phyloP scores from a whole-genome alignment of 2,329 filamentous ascomycete genomes.

The Magnaporthiopsis incrustans region DNA sequence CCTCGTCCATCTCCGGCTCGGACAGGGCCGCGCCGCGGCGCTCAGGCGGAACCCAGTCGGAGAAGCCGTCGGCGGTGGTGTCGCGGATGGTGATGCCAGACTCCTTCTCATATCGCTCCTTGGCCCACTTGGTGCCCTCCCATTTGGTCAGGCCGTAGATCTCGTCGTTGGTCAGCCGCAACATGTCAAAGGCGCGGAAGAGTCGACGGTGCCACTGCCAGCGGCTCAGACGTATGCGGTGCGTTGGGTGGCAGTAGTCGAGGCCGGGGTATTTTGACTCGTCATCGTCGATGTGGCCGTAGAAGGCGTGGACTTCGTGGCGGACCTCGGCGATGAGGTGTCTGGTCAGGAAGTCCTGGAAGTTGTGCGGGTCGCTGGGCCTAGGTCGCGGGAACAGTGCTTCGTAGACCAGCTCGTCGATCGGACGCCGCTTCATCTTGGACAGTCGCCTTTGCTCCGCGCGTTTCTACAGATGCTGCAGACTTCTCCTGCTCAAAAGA shows the following conservation, averaged over 20 bases:
- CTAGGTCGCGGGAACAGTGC: slow-evolving; percentile 63
- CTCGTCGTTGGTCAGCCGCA: slow-evolving; percentile 61
- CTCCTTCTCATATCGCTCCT: slow-evolving; percentile 70
- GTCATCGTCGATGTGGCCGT: slow-evolving; percentile 68
- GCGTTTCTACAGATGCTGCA: background rate
- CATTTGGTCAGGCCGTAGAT: slow-evolving; percentile 68
- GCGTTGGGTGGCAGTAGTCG: slow-evolving; percentile 65
- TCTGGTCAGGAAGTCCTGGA: slow-evolving; percentile 60
- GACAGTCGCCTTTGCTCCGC: slow-evolving; percentile 3
- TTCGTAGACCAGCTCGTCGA: slow-evolving; percentile 68
- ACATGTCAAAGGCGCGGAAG: slow-evolving; percentile 65
- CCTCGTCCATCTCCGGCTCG: slow-evolving; percentile 24
- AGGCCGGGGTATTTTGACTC: slow-evolving; percentile 77
- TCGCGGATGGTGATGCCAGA: slow-evolving; percentile 63
- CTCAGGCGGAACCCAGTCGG: slow-evolving; percentile 48
- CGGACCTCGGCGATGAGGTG: slow-evolving; percentile 70
- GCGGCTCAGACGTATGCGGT: slow-evolving; percentile 69
- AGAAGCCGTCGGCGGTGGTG: slow-evolving; percentile 62
- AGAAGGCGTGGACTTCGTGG: slow-evolving; percentile 70
- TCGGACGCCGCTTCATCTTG: slow-evolving; percentile 62
- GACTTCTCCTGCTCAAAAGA: background rate
- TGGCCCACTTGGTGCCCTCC: slow-evolving; percentile 78
- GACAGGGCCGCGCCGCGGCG: slow-evolving; percentile 17
- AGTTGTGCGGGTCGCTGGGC: slow-evolving; percentile 60
- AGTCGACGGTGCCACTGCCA: slow-evolving; percentile 70